Percentiles rank a stretch among this genome's conserved stretches.
Evolutionary conservation across 2,329 filamentous ascomycete genomes (phyloP).

Genomic region (Fusarium cicatricum): DNA sequence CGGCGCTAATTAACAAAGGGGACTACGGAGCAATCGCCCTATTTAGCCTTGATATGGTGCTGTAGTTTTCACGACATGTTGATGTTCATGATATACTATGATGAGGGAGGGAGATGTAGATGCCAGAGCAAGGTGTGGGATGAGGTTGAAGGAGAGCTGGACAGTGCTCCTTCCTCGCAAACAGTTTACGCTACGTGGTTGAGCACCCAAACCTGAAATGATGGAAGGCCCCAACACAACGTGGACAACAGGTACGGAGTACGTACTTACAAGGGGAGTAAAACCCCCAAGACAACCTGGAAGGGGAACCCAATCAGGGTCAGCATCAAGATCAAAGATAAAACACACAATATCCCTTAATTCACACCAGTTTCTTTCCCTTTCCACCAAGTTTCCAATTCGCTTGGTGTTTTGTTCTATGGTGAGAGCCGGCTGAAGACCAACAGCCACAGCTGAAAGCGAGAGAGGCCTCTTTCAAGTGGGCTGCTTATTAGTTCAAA

Average conservation of each 20-base stretch:
- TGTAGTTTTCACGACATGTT: neutral
- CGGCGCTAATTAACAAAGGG: constrained; percentile 28
- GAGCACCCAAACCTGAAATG: neutral
- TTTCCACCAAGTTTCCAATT: constrained; percentile 25
- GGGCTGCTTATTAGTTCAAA: constrained; percentile 1
- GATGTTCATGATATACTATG: no score
- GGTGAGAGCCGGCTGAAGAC: neutral
- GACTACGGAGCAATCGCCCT: neutral
- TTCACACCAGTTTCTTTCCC: constrained; percentile 4
- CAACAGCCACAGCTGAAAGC: constrained; percentile 23
- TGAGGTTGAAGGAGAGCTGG: no score
- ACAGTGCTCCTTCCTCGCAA: neutral
- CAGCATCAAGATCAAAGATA: neutral
- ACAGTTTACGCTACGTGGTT: neutral
- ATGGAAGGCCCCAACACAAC: neutral
- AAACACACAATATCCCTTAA: constrained; percentile 8
- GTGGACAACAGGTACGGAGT: neutral
- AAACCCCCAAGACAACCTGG: no score
- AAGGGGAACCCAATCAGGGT: neutral
- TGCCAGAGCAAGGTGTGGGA: no score
- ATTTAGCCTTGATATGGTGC: neutral
- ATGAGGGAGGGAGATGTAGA: no score
- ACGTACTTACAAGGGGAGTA: neutral
- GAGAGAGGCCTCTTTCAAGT: constrained; percentile 27
- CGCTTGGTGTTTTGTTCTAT: constrained; percentile 9